Conservation (phyloP, 148 eudicot species). For the Heliosperma pusillum region DNA sequence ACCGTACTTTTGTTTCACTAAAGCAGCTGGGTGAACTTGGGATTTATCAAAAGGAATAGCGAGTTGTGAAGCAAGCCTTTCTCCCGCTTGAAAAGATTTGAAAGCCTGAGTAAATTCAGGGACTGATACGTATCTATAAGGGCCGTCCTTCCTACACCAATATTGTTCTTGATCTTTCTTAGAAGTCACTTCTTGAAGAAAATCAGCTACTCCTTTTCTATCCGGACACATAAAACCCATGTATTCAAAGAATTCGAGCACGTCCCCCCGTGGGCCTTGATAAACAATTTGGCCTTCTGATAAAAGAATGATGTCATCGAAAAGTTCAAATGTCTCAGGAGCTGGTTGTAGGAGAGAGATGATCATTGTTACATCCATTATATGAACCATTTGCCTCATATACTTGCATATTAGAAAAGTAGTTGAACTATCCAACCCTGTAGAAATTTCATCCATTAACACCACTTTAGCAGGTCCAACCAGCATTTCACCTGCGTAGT, state of each 20-base stretch:
- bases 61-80: conserved; percentile 39
- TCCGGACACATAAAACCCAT: conserved; percentile 69
- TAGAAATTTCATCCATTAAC: conserved; percentile 79
- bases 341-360: conserved; percentile 76
- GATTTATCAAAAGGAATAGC: conserved; percentile 48
- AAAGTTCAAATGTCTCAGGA: conserved; percentile 66
- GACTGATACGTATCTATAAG: conserved; percentile 46
- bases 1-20: conserved; percentile 55
- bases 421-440: conserved; percentile 78
- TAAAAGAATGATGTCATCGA: conserved; percentile 64
- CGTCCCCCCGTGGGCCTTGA: conserved; percentile 67
- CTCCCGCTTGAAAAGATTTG: conserved; percentile 45
- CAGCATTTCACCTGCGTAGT: conserved; percentile 65
- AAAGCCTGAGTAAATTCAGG: conserved; percentile 51
- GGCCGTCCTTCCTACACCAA: conserved; percentile 43
- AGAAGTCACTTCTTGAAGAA: conserved; percentile 85
- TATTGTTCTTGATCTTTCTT: conserved; percentile 71
- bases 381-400: conserved; percentile 66
- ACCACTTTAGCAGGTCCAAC: conserved; percentile 71
- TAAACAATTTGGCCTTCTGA: conserved; percentile 74
- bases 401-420: conserved; percentile 64
- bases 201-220: conserved; percentile 75
- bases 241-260: conserved; percentile 52
- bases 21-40: conserved; percentile 48
- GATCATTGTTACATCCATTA: conserved; percentile 63